Evolutionary conservation across 495 filamentous ascomycete genomes (phyloP).

Genomic region (Symbiotaphrina buchneri): DNA sequence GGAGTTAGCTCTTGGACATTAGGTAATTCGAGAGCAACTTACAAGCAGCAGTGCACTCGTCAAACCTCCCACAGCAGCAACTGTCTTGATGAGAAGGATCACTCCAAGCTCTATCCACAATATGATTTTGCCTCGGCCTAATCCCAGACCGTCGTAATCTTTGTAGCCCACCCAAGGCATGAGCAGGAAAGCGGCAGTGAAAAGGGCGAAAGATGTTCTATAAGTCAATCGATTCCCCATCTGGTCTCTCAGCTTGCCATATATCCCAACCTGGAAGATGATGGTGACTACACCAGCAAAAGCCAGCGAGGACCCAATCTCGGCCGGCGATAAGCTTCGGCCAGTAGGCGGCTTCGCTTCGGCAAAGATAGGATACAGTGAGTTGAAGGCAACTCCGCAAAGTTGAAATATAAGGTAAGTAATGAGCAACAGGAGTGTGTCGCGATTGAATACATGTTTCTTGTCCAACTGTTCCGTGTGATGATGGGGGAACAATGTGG

Average conservation of each 20-base stretch:
- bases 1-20: background rate
- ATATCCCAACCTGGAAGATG: slow-evolving; percentile 68
- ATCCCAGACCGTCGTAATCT: slow-evolving; percentile 22
- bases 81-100: slow-evolving; percentile 66
- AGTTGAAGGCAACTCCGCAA: slow-evolving; percentile 73
- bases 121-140: slow-evolving; percentile 32
- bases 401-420: slow-evolving; percentile 81
- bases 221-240: slow-evolving; percentile 76
- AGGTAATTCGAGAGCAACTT: slow-evolving; percentile 12
- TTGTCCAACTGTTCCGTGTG: slow-evolving; percentile 9
- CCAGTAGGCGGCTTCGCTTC: slow-evolving; percentile 52
- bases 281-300: slow-evolving; percentile 73
- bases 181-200: slow-evolving; percentile 59
- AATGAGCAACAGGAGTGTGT: slow-evolving; percentile 55
- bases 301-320: slow-evolving; percentile 69
- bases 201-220: slow-evolving; percentile 53
- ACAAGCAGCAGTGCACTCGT: slow-evolving; percentile 76
- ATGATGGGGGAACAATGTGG: slow-evolving; percentile 16
- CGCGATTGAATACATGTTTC: slow-evolving; percentile 37
- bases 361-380: slow-evolving; percentile 78
- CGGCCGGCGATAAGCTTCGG: slow-evolving; percentile 46
- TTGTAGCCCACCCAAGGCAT: slow-evolving; percentile 84
- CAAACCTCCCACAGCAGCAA: slow-evolving; percentile 69
- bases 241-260: slow-evolving; percentile 53
- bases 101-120: slow-evolving; percentile 54